Evolutionary conservation across 306 rosid genomes (phyloP).

Genomic region (Alnus glutinosa): DNA sequence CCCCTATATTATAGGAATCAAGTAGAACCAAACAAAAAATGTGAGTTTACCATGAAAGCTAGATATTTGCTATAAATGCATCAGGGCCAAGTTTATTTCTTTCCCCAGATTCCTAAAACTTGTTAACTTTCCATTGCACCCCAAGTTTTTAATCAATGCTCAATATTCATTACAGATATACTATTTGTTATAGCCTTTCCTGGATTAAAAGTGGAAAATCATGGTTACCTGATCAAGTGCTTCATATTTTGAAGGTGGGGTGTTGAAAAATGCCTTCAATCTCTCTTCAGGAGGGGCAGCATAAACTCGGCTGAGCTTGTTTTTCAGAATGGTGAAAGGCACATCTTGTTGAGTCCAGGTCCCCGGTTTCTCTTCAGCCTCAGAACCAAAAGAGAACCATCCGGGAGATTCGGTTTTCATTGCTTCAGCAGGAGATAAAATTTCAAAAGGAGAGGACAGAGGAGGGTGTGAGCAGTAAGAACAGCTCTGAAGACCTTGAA

Average conservation of each 20-base stretch:
- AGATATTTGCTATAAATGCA: neutral
- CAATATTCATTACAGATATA: neutral
- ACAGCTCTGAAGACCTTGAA: slow-evolving; percentile 78
- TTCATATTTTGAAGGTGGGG: slow-evolving; percentile 89
- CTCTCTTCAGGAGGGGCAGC: slow-evolving; percentile 85
- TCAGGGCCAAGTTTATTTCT: neutral
- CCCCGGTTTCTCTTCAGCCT: slow-evolving; percentile 60
- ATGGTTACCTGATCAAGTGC: slow-evolving; percentile 77
- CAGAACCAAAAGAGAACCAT: slow-evolving; percentile 62
- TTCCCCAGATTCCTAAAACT: neutral
- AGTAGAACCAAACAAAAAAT: neutral
- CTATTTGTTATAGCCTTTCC: neutral
- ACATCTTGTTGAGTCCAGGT: slow-evolving; percentile 69
- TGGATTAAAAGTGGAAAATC: neutral
- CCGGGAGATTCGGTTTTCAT: slow-evolving; percentile 48
- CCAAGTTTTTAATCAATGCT: neutral
- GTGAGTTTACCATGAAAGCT: neutral
- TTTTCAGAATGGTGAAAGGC: slow-evolving; percentile 70
- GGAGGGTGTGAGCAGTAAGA: slow-evolving; percentile 73
- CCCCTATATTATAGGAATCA: slow-evolving; percentile 45
- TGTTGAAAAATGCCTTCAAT: slow-evolving; percentile 63
- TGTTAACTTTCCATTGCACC: too few relatives aligned
- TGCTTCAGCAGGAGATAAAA: slow-evolving; percentile 71
- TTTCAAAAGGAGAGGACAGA: slow-evolving; percentile 68
- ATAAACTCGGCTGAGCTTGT: slow-evolving; percentile 84